Evolutionary conservation across 2,329 filamentous ascomycete genomes (phyloP), one percentile per base, ranked within the genome.

Genomic region (Pseudogymnoascus sp.): DNA sequence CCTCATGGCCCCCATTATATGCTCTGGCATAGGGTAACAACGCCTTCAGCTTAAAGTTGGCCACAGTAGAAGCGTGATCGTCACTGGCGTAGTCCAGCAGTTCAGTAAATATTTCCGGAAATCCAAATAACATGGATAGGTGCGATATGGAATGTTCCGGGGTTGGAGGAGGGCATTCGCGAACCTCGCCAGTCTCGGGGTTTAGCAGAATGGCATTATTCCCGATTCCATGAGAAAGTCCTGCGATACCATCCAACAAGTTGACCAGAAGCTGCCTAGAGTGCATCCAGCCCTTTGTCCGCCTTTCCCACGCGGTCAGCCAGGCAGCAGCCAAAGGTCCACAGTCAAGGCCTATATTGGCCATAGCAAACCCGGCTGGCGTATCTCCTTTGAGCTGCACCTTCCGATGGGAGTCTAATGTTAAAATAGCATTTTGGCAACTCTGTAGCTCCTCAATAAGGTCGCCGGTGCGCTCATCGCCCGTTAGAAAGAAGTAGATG

Each of bases 401-500:
- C 29, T 63, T 63, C 6, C 61, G 14, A 24, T 63, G 61, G 7
- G 61, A 61, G 19, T 63, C 61, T n/a, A 63, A 53, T 16, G 44
- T 60, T 24, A 33, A 16, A 31, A 61, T 38, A 6, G 61, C 29
- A n/a, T 35, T 14, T 61, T 63, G 47, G 14, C 47, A 61, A 26
- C 3, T n/a, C 19, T 59, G 67, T 0, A 74, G 71, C 65, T 83
- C 80, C 8, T 78, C 74, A 0, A 86, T 73, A 0, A 86, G 69
- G 62, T 86, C 82, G 0, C 83, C 83, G 0, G 79, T 77, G 1
- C 83, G 78, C 72, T 86, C 50, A 19, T 56, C 50, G 50, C 50
- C 50, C 13, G 50, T 56, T 11, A 56, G 50, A 73, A 79, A 86
- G 26, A 56, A 56, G 7, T 33, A 56, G 2, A 56, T 56, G 8